Evolutionary conservation across 2,329 filamentous ascomycete genomes (phyloP).

Genomic region (Ophiognomonia clavigignenti-juglandacearum): DNA sequence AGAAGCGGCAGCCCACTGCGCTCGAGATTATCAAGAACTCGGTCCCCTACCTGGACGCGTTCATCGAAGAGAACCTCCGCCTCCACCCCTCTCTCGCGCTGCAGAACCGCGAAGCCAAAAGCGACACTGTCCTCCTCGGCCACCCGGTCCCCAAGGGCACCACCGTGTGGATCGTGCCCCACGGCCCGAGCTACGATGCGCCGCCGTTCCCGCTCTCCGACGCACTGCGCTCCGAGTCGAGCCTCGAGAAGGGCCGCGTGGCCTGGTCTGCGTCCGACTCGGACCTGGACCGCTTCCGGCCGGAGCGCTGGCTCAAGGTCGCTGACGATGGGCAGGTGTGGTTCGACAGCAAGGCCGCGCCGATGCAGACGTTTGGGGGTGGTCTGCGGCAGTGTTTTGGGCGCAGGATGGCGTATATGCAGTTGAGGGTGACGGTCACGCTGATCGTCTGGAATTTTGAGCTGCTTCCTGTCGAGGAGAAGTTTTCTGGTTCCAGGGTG

Average conservation of each 20-base stretch:
- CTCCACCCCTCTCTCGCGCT: slow-evolving; percentile 40
- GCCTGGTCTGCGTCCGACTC: background rate
- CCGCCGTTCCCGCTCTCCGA: background rate
- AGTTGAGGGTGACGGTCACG: slow-evolving; percentile 20
- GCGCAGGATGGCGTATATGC: slow-evolving; percentile 22
- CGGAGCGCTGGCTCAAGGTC: background rate
- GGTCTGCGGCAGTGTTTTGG: slow-evolving; percentile 24
- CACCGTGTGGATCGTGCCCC: slow-evolving; percentile 35
- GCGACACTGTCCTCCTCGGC: slow-evolving; percentile 31
- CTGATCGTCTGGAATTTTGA: slow-evolving; percentile 25
- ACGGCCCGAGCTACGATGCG: slow-evolving; percentile 10
- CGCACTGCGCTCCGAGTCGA: background rate
- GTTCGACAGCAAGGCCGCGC: slow-evolving; percentile 21
- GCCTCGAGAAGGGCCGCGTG: background rate
- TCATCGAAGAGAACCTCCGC: slow-evolving; percentile 39
- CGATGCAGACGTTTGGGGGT: slow-evolving; percentile 19
- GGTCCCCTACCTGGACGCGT: slow-evolving; percentile 39
- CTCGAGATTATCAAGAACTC: slow-evolving; percentile 28
- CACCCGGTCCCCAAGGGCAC: slow-evolving; percentile 37
- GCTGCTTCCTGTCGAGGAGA: slow-evolving; percentile 21
- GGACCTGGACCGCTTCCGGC: background rate
- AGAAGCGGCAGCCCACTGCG: slow-evolving; percentile 24
- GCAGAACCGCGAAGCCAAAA: slow-evolving; percentile 35
- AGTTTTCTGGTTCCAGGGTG: background rate
- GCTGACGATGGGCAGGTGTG: background rate